A percentile compares a stretch with the other conserved stretches of the same genome.
phyloP scores from a whole-genome alignment of 2,329 filamentous ascomycete species.

The Cladosporium sp. region DNA sequence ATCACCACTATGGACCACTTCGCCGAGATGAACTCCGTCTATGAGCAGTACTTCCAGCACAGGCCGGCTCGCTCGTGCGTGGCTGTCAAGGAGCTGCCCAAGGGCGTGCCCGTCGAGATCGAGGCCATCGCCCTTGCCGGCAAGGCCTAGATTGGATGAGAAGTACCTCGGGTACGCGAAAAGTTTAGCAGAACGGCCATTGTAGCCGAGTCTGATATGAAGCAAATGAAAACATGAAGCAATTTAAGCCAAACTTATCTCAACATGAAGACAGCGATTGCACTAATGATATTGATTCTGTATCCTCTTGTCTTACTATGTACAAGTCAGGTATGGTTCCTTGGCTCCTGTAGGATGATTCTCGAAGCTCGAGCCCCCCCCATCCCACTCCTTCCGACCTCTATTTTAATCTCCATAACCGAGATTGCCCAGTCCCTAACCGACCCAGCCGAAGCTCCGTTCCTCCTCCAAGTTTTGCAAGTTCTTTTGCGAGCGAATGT shows the following conservation, averaged over 20 bases:
- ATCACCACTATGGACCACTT: slow-evolving; percentile 89
- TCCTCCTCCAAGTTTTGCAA: too few species aligned
- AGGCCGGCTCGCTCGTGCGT: slow-evolving; percentile 88
- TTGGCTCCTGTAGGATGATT: too few species aligned
- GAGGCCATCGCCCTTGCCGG: slow-evolving; percentile 68
- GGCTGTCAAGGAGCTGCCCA: slow-evolving; percentile 82
- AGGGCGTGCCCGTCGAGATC: slow-evolving; percentile 83
- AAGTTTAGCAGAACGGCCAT: not conserved
- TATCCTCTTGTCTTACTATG: too few species aligned
- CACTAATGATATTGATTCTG: not conserved
- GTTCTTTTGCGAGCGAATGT: slow-evolving; percentile 17
- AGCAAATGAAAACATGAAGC: slow-evolving; percentile 2
- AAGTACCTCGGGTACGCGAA: too few species aligned
- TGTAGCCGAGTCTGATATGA: not conserved
- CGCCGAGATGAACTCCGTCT: slow-evolving; percentile 78
- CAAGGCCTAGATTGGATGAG: slow-evolving; percentile 10
- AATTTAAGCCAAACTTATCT: not conserved
- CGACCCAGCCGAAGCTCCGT: too few species aligned
- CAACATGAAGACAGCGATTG: not conserved
- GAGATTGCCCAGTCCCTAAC: not conserved
- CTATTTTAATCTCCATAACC: not conserved
- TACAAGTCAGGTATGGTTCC: too few species aligned
- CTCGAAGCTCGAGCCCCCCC: not conserved
- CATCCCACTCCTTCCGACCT: not conserved
- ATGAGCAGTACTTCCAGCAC: slow-evolving; percentile 74